Evolutionary conservation across 1,139 yeast genomes (phyloP), one percentile per base, ranked within the genome.

Genomic region (Hansenula sp.): DNA sequence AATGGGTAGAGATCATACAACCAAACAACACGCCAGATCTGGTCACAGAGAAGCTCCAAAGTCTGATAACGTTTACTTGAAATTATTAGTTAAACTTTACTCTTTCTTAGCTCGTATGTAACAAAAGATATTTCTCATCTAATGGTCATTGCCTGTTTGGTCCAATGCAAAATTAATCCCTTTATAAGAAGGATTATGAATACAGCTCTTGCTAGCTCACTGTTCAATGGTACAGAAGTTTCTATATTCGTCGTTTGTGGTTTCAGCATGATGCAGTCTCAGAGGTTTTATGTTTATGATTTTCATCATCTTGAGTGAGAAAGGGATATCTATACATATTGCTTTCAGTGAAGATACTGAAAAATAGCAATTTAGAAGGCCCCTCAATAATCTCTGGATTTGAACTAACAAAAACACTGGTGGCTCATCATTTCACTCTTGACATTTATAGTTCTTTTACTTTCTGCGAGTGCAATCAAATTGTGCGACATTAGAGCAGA

Each of bases 1-100:
- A 68, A 93, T 93, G 99, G 99, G 98, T 84, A 90, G 87, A 80
- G 99, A 93, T 80, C 96, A 88, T 81, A 81, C 87, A 76, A 74
- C 83, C 73, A 91, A 90, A 77, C 97, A 90, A 78, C 99, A 93
- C 85, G 81, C 79, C 72, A 88, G 91, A 79, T 78, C 84, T 64
- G 85, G 96, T 75, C 96, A 89, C 88, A 91, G 99, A 81, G 78
- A 85, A 70, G 97, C 97, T 75, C 99, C 99, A 78, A 90, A 90
- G 83, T 91, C 98, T 62, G 96, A 93, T 79, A 94, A 93, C 73
- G 96, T 91, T 77, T 93, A 94, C 96, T 82, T 93, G 79, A 86
- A 85, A 77, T 77, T 93, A 72, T 85, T 93, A 77, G 99, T 93
- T 74, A 91, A 91, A 84, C 82, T 93, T 67, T 93, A 91, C 88